Base-by-base conservation (phyloP, 2,329 filamentous ascomycete genomes). In the Exophiala lecanii-corni region DNA sequence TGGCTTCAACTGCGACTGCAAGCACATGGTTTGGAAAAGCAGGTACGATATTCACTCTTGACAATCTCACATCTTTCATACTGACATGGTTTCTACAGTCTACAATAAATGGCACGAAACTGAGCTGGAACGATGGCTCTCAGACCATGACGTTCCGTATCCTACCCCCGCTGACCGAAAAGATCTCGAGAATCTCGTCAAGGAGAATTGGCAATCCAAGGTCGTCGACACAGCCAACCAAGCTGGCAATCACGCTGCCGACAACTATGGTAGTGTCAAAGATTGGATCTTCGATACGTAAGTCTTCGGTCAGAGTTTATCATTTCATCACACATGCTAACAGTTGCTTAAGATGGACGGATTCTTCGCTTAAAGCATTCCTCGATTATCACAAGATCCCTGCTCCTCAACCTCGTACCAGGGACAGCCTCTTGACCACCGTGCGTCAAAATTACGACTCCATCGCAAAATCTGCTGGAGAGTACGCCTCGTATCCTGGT, bases 81-180 rank as follows among this genome's bases (percentile, higher is more conserved):
- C 36, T 51, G 20, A 47, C 55, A 25, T 52, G 44, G 55, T 64
- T 33, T 39, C 36, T 60, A n/a, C n/a, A 95, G 91, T 84, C 12
- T 97, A 97, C 75, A 96, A 97, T 71, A 96, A 92, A 66, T 98
- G 92, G 92, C 91, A 97, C 59, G 84, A 97, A 73, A 94, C 87
- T 16, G 92, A 98, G 75, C 80, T 98, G 20, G 91, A 98, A 72
- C 81, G 89, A 59, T 98, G 92, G 92, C 81, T 98, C 37, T 86
- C 86, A 20, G 92, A 98, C 63, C 78, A 97, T 69, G 80, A 89
- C 63, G 75, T 98, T 45, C 88, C 91, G 7, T 89, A 96, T 64
- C 89, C 92, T n/a, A 82, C 80, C 9, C 81, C 89, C 9, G 81
- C 91, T 36, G 89, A 96, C 67, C 88, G 92, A 60, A 94, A 92